phyloP scores from a whole-genome alignment of 371 early-diverging fungal genomes.

The Zancudomyces culisetae region DNA sequence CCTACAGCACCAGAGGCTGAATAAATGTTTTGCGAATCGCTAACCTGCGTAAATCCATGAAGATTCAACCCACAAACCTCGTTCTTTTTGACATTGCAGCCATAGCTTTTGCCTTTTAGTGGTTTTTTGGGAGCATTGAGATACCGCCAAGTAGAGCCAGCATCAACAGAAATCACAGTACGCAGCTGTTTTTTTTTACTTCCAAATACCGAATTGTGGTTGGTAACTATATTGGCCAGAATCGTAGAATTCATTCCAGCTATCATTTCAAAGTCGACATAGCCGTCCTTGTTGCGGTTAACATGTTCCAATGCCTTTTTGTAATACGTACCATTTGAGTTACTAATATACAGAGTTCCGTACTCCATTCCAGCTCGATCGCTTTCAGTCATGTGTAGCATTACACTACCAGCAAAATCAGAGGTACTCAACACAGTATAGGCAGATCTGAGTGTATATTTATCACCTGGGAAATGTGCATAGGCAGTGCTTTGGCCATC shows the following conservation, averaged over 20 bases:
- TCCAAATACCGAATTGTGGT: slow-evolving; percentile 31
- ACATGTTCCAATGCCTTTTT: slow-evolving; percentile 42
- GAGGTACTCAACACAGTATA: slow-evolving; percentile 34
- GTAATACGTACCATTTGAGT: slow-evolving; percentile 70
- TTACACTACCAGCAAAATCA: slow-evolving; percentile 30
- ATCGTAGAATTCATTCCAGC: slow-evolving; percentile 78
- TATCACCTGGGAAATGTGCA: slow-evolving; percentile 56
- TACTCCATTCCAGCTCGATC: slow-evolving; percentile 38
- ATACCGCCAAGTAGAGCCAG: slow-evolving; percentile 54
- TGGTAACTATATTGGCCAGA: slow-evolving; percentile 62
- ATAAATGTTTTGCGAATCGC: slow-evolving; percentile 53
- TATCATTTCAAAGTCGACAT: slow-evolving; percentile 89
- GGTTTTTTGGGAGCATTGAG: slow-evolving; percentile 35
- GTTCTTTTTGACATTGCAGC: slow-evolving; percentile 10
- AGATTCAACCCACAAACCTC: slow-evolving; percentile 45
- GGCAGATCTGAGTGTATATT: slow-evolving; percentile 13
- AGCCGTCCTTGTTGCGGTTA: slow-evolving; percentile 59
- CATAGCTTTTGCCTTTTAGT: slow-evolving; percentile 24
- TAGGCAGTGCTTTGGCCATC: slow-evolving; percentile 50
- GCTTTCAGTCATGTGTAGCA: slow-evolving; percentile 52
- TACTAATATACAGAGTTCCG: slow-evolving; percentile 69
- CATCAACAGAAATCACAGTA: slow-evolving; percentile 63
- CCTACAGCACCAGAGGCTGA: slow-evolving; percentile 67
- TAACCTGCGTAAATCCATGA: slow-evolving; percentile 61
- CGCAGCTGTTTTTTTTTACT: slow-evolving; percentile 29